Evolutionary conservation across 352 stramenopile species (phyloP), one percentile per base, ranked within the genome.

Genomic region (Globisporangium barbulae): DNA sequence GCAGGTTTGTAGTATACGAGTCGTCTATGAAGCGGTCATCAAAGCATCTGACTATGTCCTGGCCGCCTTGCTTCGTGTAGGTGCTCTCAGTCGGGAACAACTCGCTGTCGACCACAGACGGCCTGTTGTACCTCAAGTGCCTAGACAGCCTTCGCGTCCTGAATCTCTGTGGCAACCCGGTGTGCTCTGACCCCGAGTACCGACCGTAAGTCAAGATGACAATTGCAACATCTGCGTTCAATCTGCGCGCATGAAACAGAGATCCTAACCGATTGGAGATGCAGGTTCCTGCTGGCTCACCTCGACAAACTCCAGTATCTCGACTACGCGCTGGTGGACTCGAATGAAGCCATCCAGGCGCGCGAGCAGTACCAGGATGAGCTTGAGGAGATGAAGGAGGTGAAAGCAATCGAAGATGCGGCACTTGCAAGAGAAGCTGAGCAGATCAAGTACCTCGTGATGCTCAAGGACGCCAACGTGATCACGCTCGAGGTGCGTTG

Each of bases 51-150:
- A 28, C n/a, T 31, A 17, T 33, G 17, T 28, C 21, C 42, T 21
- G 33, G 33, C 10, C 33, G 10, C 33, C 33, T 25, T 13, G 41
- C 25, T 28, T 28, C 25, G 31, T n/a, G 1, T 47, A 88, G 76
- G 96, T 96, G 45, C 78, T 98, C 2, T 97, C 87, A 2, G 78
- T 98, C 30, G 94, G 93, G 28, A 97, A 97, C 73, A 98, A 98
- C 63, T 75, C 80, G 9, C 81, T 98, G 22, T 67, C 75, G 5
- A 88, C 73, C 7, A 90, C 86, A 1, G 87, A 97, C 25, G 81
- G 75, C 0, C 47, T 93, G 15, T 28, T 93, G 17, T 90, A 93
- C 63, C 70, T 93, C 61, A 89, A 93, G 60, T 90, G 76, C 35
- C 76, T 98, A 33, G 85, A 97, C 54, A 89, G 87, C 28, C 72